Conservation (phyloP, 768 basidiomycete genomes). For the Austroboletus festivus region DNA sequence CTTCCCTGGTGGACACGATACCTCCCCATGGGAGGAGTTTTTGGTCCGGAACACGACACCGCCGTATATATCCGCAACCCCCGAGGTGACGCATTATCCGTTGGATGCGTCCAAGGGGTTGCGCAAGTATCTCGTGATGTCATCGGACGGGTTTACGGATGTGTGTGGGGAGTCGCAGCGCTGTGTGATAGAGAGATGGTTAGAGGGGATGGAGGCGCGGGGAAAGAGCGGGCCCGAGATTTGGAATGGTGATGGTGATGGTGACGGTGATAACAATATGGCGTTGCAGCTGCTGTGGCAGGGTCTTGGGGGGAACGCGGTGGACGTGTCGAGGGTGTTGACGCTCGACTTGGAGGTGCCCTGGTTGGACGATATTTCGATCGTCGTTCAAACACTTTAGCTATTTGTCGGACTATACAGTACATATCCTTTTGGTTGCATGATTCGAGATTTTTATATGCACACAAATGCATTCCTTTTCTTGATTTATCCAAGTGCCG, state of each 20-base stretch:
- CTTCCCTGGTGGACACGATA: slow-evolving; percentile 58
- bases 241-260: too few species aligned
- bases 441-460: too few species aligned
- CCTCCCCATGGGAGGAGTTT: slow-evolving; percentile 64
- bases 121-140: slow-evolving; percentile 56
- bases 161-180: slow-evolving; percentile 50
- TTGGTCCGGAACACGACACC: slow-evolving; percentile 59
- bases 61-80: slow-evolving; percentile 61
- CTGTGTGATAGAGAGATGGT: slow-evolving; percentile 52
- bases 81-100: slow-evolving; percentile 59
- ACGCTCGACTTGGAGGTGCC: slow-evolving; percentile 62
- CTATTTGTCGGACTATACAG: not conserved
- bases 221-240: not conserved
- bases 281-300: slow-evolving; percentile 56
- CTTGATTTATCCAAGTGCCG: too few species aligned
- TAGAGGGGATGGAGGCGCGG: slow-evolving; percentile 39
- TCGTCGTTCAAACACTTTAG: slow-evolving; percentile 55
- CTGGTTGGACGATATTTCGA: slow-evolving; percentile 69
- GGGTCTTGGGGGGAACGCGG: slow-evolving; percentile 54
- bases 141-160: slow-evolving; percentile 68
- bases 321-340: slow-evolving; percentile 53
- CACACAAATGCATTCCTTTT: too few species aligned
- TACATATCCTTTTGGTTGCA: not conserved
- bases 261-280: slow-evolving; percentile 42
- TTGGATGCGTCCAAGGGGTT: slow-evolving; percentile 33